phyloP scores from a whole-genome alignment of 225 moss, liverwort and hornwort genomes.

The Asterella californica region DNA sequence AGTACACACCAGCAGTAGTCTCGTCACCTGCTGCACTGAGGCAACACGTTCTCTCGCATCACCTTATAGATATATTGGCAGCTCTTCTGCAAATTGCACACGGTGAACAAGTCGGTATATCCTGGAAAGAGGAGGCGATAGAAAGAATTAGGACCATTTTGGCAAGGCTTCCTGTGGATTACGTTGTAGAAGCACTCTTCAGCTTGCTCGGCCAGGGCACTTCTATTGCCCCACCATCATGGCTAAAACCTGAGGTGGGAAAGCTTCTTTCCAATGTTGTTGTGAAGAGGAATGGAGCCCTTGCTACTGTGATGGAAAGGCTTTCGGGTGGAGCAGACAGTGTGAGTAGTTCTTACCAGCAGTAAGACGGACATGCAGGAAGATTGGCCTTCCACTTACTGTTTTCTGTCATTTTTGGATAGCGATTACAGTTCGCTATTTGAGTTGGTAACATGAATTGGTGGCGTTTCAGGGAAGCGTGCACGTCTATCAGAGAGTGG shows the following conservation, averaged over 20 bases:
- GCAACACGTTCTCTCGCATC: constrained; percentile 64
- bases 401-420: too few species aligned
- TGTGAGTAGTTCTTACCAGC: constrained; percentile 31
- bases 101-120: constrained; percentile 17
- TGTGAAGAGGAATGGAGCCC: constrained; percentile 57
- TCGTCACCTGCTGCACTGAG: constrained; percentile 53
- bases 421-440: background rate
- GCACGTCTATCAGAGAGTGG: constrained; percentile 58
- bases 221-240: constrained; percentile 49
- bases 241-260: constrained; percentile 76
- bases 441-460: constrained; percentile 6
- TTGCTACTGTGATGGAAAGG: constrained; percentile 73
- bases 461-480: constrained; percentile 56
- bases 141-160: constrained; percentile 54
- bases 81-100: constrained; percentile 63
- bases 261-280: constrained; percentile 67
- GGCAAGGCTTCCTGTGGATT: constrained; percentile 55
- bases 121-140: constrained; percentile 52
- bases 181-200: constrained; percentile 77
- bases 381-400: background rate
- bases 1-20: constrained; percentile 25
- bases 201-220: constrained; percentile 56
- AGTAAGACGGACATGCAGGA: background rate
- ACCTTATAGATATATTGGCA: constrained; percentile 77
- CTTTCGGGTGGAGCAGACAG: constrained; percentile 65